Evolutionary conservation across 176 grass and related monocot genomes (phyloP).

Genomic region (Aegilops umbellulata): DNA sequence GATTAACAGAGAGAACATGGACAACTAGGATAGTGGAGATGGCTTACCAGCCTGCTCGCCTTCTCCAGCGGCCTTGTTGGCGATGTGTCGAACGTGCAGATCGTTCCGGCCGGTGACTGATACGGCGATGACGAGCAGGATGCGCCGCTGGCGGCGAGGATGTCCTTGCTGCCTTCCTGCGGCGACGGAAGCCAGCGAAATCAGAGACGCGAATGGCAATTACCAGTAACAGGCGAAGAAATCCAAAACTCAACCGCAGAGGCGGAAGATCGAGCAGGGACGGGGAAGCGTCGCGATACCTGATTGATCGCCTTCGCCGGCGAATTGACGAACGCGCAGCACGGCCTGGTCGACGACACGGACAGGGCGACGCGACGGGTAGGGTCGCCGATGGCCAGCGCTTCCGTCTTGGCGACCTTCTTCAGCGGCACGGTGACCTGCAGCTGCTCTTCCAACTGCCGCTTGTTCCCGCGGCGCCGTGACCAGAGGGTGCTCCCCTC

Average conservation of each 20-base stretch:
- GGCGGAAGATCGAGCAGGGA: neutral
- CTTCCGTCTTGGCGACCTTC: neutral
- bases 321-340: constrained; percentile 8
- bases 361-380: neutral
- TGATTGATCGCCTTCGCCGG: constrained; percentile 9
- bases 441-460: neutral
- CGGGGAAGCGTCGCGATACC: neutral
- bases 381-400: neutral
- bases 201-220: neutral
- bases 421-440: neutral
- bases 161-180: constrained; percentile 1
- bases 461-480: neutral
- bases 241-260: neutral
- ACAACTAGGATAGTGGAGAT: neutral
- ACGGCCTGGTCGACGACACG: neutral
- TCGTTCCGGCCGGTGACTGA: neutral
- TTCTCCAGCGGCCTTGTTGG: neutral
- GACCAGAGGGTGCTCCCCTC: neutral
- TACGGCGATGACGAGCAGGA: neutral
- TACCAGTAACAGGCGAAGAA: neutral
- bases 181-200: neutral
- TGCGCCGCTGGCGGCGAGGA: neutral
- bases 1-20: neutral
- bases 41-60: neutral
- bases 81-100: neutral